Evolutionary conservation across 2,329 filamentous ascomycete genomes (phyloP), one percentile per base, ranked within the genome.

Genomic region (Xylariales sp.): DNA sequence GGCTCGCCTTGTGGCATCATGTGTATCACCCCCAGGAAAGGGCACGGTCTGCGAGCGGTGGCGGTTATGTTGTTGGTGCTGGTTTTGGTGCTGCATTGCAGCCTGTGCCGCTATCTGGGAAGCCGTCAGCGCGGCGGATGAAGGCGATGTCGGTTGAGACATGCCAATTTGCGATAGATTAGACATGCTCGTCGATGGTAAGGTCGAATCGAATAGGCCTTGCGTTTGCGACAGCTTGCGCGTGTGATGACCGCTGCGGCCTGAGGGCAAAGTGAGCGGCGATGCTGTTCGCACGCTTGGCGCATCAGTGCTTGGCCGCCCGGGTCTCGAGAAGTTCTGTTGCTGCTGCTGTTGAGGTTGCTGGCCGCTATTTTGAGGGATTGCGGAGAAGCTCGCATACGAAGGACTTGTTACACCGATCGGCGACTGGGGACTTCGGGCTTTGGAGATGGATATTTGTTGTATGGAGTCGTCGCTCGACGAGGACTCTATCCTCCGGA

Each of bases 71-170:
- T 48, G 48, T 37, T 50, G 43, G 28, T 42, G 78, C 30, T 76
- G 72, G 28, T 48, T 47, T 37, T 50, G 43, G 28, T 42, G 78
- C 30, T 76, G 63, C 23, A 87, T 80, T 39, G 86, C 86, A 8
- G 85, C 81, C 61, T 89, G 85, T 14, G 85, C 85, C 27, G 86
- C 86, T 46, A 89, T 88, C 59, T 88, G 83, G 59, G 84, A 88
- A n/a, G 85, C 79, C 2, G 73, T 72, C 44, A 78, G 61, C 18
- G 67, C 58, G 25, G 59, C 57, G 29, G 62, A 63, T 61, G 60
- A 25, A 18, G 34, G 29, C 8, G 18, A 28, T 6, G 18, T 21
- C 18, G 13, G 29, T 27, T 4, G 28, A 12, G 17, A n/a, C 59
- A 72, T 63, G 56, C 64, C 60, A 42, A 72, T 55, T 28, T 75